phyloP scores from a whole-genome alignment of 1,139 yeast genomes.

The Yamadazyma diospyri region DNA sequence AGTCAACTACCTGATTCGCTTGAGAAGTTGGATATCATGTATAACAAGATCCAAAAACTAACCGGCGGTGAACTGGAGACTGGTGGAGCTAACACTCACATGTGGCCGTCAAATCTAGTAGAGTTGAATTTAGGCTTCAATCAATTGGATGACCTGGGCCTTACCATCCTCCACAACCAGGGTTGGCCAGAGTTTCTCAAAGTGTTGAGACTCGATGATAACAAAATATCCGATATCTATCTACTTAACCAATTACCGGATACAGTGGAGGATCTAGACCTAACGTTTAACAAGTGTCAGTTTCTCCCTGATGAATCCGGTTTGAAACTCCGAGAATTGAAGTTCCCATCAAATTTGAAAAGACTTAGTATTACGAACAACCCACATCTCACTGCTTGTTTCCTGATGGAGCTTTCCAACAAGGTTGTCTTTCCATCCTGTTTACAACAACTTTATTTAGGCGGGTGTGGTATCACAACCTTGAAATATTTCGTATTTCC shows the following conservation, averaged over 20 bases:
- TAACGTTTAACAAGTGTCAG: conserved; percentile 10
- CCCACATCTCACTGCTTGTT: not conserved
- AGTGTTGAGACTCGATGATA: conserved; percentile 24
- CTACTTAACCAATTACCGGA: conserved; percentile 21
- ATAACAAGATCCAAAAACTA: not conserved
- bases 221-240: conserved; percentile 15
- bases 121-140: conserved; percentile 26
- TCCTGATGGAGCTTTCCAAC: not conserved
- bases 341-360: conserved; percentile 24
- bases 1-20: conserved; percentile 4
- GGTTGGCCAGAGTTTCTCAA: conserved; percentile 26
- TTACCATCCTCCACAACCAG: conserved; percentile 12
- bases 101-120: conserved; percentile 29
- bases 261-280: conserved; percentile 20
- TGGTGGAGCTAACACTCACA: not conserved
- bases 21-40: conserved; percentile 5
- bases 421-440: conserved; percentile 21
- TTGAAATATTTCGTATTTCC: conserved; percentile 27
- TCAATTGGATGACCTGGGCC: conserved; percentile 18
- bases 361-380: conserved; percentile 17
- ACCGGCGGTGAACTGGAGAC: not conserved
- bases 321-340: conserved; percentile 8
- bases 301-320: conserved; percentile 4
- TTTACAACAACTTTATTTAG: conserved; percentile 7
- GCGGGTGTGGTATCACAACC: conserved; percentile 20